Conservation (phyloP, 768 basidiomycete species). For the Kwoniella dendrophila region DNA sequence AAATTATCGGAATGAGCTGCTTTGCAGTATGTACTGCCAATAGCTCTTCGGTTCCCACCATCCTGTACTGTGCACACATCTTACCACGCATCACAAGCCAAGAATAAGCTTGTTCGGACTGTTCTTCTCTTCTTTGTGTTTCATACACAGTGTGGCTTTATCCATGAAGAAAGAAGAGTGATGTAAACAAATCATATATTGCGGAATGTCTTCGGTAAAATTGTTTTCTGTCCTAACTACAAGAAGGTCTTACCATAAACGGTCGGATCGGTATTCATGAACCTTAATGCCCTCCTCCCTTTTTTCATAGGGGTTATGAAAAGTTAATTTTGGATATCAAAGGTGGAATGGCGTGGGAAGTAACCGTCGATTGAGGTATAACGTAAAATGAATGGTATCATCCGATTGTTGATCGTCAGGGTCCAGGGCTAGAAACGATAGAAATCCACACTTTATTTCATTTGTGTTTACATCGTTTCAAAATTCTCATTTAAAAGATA, state of each 20-base stretch:
- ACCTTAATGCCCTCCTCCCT: no score
- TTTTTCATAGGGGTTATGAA: no score
- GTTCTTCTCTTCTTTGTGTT: neutral
- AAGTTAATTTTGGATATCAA: no score
- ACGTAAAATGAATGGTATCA: neutral
- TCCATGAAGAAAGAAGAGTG: neutral
- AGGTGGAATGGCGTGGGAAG: neutral
- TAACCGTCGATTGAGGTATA: constrained; percentile 4
- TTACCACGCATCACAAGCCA: neutral
- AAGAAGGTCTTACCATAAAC: neutral
- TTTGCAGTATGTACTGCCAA: neutral
- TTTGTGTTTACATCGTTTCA: constrained; percentile 1
- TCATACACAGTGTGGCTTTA: neutral
- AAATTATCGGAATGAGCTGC: no score
- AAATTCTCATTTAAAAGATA: neutral
- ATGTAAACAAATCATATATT: neutral
- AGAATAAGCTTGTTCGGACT: constrained; percentile 2
- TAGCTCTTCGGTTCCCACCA: neutral
- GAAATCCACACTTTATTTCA: neutral
- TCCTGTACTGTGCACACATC: neutral
- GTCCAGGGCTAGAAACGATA: no score
- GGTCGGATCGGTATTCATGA: no score
- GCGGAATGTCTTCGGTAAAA: neutral
- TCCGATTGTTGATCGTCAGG: no score
- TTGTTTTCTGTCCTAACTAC: no score